Evolutionary conservation across 805 yeast species (phyloP).

Genomic region (Starmerella bombi): DNA sequence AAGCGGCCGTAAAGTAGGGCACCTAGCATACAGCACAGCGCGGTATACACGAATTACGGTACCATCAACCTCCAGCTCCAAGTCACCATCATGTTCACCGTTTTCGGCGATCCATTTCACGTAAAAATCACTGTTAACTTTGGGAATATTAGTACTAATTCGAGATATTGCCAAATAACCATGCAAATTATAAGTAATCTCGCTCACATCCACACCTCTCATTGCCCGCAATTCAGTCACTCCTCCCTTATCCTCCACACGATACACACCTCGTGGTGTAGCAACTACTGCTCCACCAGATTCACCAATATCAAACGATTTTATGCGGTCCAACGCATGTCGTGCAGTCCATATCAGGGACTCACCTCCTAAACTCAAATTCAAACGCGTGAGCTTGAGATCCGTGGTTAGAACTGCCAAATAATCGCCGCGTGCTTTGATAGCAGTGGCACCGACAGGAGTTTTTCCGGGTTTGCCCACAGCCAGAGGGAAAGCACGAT

Average conservation of each 20-base stretch:
- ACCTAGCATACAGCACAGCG: conserved; percentile 16
- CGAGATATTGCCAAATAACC: neutral
- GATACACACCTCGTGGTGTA: conserved; percentile 16
- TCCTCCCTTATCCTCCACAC: conserved; percentile 13
- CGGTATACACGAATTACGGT: conserved; percentile 7
- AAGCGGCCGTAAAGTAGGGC: conserved; percentile 14
- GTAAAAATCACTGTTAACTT: too few relatives aligned
- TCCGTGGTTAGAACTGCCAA: conserved; percentile 11
- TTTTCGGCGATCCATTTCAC: neutral
- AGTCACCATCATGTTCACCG: neutral
- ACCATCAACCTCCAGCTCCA: neutral
- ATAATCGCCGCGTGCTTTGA: conserved; percentile 13
- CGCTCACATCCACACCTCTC: neutral
- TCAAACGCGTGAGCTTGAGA: conserved; percentile 10
- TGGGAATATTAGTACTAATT: too few relatives aligned
- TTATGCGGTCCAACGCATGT: conserved; percentile 9
- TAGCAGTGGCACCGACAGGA: conserved; percentile 4
- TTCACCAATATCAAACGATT: conserved; percentile 16
- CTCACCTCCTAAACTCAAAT: neutral
- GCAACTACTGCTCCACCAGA: conserved; percentile 17
- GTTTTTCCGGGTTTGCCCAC: conserved; percentile 2
- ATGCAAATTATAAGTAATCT: neutral
- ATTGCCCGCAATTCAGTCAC: conserved; percentile 2
- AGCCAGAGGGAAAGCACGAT: neutral
- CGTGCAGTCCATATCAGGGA: conserved; percentile 15